Evolutionary conservation across 2,329 filamentous ascomycete species (phyloP).

Genomic region (Ophiostoma sp.): DNA sequence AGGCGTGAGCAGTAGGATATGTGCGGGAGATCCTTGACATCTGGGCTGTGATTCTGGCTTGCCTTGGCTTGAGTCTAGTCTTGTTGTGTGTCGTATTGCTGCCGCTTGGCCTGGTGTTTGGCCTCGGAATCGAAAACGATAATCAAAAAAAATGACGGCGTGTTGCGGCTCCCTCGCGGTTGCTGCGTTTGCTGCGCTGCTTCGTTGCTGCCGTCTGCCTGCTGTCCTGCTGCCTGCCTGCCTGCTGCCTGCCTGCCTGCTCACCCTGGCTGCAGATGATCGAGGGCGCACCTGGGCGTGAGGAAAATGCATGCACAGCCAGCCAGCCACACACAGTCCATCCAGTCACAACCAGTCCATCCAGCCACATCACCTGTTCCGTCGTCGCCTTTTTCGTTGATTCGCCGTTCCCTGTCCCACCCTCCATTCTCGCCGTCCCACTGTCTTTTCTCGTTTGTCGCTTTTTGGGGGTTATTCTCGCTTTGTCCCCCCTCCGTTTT

Average conservation of each 20-base stretch:
- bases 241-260: background rate
- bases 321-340: background rate
- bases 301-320: background rate
- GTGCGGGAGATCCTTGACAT: too few species aligned
- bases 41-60: background rate
- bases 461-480: too few species aligned
- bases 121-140: background rate
- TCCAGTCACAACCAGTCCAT: background rate
- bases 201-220: background rate
- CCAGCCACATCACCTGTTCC: conserved; percentile 7
- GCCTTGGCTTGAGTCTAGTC: background rate
- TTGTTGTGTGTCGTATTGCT: background rate
- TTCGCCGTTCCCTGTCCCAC: background rate
- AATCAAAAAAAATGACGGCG: background rate
- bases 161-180: background rate
- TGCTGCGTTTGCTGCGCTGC: background rate
- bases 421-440: background rate
- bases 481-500: background rate
- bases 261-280: background rate
- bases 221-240: background rate
- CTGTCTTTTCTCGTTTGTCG: background rate
- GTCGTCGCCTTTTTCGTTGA: background rate
- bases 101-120: background rate
- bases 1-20: background rate
- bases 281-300: background rate